Percentiles rank a stretch among this genome's conserved stretches.
Conservation (phyloP, 805 yeast species). For the Kuraishia capsulata region DNA sequence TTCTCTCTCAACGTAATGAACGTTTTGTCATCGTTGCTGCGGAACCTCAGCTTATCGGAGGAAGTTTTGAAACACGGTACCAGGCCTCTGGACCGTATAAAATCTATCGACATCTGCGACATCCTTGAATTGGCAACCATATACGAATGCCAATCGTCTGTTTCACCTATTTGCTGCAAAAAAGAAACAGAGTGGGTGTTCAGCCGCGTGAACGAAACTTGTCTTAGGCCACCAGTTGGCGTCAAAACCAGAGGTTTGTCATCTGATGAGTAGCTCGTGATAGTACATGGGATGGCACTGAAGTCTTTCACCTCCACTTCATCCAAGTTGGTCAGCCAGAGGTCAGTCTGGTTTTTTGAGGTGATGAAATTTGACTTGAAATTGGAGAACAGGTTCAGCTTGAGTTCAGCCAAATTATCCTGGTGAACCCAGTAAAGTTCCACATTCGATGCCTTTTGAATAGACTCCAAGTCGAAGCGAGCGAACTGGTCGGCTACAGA, state of each 20-base stretch:
- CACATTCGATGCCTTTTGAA: slow-evolving; percentile 25
- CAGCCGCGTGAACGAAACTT: slow-evolving; percentile 20
- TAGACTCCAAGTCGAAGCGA: slow-evolving; percentile 24
- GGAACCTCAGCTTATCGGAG: neutral
- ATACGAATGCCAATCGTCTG: neutral
- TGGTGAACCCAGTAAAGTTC: slow-evolving; percentile 46
- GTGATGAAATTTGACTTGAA: slow-evolving; percentile 14
- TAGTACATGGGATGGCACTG: neutral
- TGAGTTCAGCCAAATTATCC: slow-evolving; percentile 48
- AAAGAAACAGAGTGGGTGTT: neutral
- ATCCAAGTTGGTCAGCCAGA: slow-evolving; percentile 20
- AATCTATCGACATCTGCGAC: neutral
- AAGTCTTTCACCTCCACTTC: neutral
- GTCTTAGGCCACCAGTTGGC: slow-evolving; percentile 33
- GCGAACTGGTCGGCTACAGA: neutral
- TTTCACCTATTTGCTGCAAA: no score
- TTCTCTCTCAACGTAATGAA: slow-evolving; percentile 21
- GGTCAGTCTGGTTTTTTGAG: neutral
- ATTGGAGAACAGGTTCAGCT: slow-evolving; percentile 34
- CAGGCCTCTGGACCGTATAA: neutral
- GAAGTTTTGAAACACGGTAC: neutral
- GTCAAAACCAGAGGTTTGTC: slow-evolving; percentile 22
- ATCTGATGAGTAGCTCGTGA: neutral
- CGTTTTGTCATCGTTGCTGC: neutral
- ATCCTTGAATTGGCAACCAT: neutral